Base-by-base conservation (phyloP, 768 basidiomycete genomes). In the Kwoniella dendrophila region DNA sequence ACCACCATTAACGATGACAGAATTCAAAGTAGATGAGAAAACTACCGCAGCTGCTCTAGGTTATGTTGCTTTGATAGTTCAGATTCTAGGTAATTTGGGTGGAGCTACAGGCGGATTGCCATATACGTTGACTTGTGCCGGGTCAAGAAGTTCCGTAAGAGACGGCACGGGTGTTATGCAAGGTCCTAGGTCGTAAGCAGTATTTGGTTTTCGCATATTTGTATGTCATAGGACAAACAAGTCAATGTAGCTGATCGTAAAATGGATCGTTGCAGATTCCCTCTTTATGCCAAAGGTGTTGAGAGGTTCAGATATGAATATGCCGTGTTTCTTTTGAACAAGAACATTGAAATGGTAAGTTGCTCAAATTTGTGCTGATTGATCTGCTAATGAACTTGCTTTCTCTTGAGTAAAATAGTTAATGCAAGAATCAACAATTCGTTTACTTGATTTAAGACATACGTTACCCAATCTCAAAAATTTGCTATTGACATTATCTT, bases 281-380 rank as follows among this genome's bases (percentile, higher is more conserved):
- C 96, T 18, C 81, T 99, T 30, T 99, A 92, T 78, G 88, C 90
- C 1, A 90, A 86, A 80, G 93, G 94, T 4, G 94, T 97, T 60
- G 96, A 98, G 76, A 89, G 88, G 43, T 98, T 97, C 80, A 85
- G 96, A 26, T 99, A 95, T 73, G 95, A 98, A 78, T 99, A 98
- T 81, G 96, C 88, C 3, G 95, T 98, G 3, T 98, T 93, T 78
- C 80, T 99, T 41, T 82, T 98, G 32, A 99, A 99, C 82, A 99
- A 98, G 80, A 84, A 99, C 79, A 93, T 99, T 67, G 95, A 99
- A 81, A 83, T 93, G 85, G 93, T 94, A 67, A 63, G 84, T 68
- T 7, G 30, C 29, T 27, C 44, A 36, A 5, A 29, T 58, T 41
- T 22, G 14, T 40, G 10, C 7, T 22, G 33, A 38, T 32, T n/a